Percentiles rank a stretch among this genome's conserved stretches.
Evolutionary conservation across 768 basidiomycete species (phyloP).

Genomic region (Trametes sanguinea): DNA sequence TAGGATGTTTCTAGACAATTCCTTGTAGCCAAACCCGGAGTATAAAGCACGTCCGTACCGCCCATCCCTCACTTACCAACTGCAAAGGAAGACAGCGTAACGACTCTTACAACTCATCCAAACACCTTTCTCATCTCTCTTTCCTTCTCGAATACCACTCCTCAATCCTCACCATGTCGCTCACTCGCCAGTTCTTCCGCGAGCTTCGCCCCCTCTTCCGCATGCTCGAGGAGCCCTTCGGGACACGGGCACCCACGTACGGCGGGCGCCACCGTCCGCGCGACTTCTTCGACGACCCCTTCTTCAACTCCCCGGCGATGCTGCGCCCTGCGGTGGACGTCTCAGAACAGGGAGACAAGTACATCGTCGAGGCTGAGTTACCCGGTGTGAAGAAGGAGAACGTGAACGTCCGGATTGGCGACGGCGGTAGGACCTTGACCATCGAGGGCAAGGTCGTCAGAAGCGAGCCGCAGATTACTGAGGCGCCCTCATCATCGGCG

Average conservation of each 20-base stretch:
- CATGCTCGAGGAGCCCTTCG: constrained; percentile 71
- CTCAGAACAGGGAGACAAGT: constrained; percentile 62
- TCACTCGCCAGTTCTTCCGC: constrained; percentile 43
- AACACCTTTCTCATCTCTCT: background rate
- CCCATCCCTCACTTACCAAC: background rate
- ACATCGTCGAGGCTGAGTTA: constrained; percentile 73
- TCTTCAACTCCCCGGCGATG: constrained; percentile 38
- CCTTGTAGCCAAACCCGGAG: background rate
- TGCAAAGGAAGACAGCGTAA: background rate
- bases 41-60: background rate
- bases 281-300: constrained; percentile 51
- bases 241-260: constrained; percentile 35
- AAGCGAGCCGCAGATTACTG: constrained; percentile 20
- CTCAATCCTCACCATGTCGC: constrained; percentile 25
- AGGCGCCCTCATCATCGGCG: constrained; percentile 7
- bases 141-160: background rate
- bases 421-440: constrained; percentile 67
- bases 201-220: constrained; percentile 78
- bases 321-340: constrained; percentile 66
- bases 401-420: constrained; percentile 67
- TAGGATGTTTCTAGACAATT: constrained; percentile 9
- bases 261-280: constrained; percentile 34
- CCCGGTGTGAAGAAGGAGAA: constrained; percentile 82
- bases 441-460: constrained; percentile 64
- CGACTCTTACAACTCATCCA: background rate